These are phyloP conservation scores for Lasiosphaeria ovina DNA, from an alignment of 495 filamentous ascomycete genomes.

Conservation along the genomic window DNA sequence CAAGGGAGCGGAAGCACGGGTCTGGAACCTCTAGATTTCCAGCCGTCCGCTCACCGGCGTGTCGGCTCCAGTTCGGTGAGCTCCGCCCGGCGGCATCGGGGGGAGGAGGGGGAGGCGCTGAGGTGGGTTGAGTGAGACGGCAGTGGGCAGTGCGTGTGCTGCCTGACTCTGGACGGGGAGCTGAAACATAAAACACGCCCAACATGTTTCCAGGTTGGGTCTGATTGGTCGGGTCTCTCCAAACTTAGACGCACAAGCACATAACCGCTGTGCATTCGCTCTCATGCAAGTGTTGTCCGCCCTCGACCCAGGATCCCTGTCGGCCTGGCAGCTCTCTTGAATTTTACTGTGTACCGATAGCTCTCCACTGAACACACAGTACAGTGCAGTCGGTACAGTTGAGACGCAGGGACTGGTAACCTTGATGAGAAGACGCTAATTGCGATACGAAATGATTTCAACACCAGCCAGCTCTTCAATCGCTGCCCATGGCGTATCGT, in stretches of 20 bases:
- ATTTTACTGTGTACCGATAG: not conserved
- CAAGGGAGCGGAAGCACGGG: not conserved
- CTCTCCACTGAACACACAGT: constrained; percentile 2
- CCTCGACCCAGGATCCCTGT: constrained; percentile 33
- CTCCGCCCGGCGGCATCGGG: constrained; percentile 7
- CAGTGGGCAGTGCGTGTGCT: not conserved
- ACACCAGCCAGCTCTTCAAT: too few relatives aligned
- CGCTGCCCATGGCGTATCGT: too few relatives aligned
- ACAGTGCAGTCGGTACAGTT: constrained; percentile 9
- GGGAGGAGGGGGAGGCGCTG: constrained; percentile 4
- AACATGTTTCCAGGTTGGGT: not conserved
- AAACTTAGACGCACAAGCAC: constrained; percentile 34
- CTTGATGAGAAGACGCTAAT: too few relatives aligned
- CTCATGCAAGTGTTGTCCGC: constrained; percentile 36
- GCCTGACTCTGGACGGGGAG: not conserved
- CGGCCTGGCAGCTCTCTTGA: constrained; percentile 4
- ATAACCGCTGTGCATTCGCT: constrained; percentile 42
- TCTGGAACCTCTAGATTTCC: too few relatives aligned
- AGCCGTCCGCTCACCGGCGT: constrained; percentile 2
- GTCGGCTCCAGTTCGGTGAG: constrained; percentile 15
- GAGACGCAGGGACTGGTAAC: constrained; percentile 14
- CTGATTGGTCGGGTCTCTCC: constrained; percentile 28
- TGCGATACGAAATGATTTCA: too few relatives aligned
- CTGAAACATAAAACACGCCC: constrained; percentile 26
- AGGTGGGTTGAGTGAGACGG: not conserved